A percentile compares a stretch with the other conserved stretches of the same genome.
phyloP scores from a whole-genome alignment of 139 green algal species.

The Tetradesmus lagerheimii region DNA sequence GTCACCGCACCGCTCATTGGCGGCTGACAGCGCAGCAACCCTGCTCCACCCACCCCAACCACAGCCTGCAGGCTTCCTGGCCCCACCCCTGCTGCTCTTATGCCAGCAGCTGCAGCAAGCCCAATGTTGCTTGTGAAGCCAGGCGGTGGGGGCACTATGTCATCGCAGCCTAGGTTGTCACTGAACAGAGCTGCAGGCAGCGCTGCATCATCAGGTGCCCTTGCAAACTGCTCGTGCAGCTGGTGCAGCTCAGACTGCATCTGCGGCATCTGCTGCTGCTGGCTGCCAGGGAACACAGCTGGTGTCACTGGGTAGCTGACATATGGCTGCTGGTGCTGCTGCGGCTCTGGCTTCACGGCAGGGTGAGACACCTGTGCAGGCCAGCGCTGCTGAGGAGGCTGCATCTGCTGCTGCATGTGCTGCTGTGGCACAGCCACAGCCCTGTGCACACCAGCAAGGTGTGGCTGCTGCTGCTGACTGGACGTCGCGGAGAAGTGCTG shows the following conservation, averaged over 20 bases:
- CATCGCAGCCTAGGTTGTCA: not conserved
- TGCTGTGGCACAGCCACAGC: not conserved
- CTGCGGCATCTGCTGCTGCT: conserved; percentile 4
- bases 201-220: not conserved
- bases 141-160: not conserved
- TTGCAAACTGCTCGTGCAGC: conserved; percentile 22
- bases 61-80: not conserved
- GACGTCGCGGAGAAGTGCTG: not conserved
- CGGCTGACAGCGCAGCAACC: not conserved
- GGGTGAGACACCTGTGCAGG: not conserved
- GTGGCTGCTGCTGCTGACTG: not conserved
- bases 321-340: conserved; percentile 15
- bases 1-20: not conserved
- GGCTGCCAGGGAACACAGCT: not conserved
- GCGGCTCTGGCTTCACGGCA: not conserved
- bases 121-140: not conserved
- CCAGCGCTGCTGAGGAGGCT: not conserved
- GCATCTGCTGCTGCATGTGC: not conserved
- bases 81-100: not conserved
- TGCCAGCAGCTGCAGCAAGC: not conserved
- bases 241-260: not conserved
- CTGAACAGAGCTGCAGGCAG: conserved; percentile 9
- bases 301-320: too few relatives aligned
- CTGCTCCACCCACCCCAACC: not conserved
- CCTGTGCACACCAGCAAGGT: not conserved